Evolutionary conservation across 1,284 basidiomycete genomes (phyloP), one percentile per base, ranked within the genome.

Genomic region (Cryptococcus sp.): DNA sequence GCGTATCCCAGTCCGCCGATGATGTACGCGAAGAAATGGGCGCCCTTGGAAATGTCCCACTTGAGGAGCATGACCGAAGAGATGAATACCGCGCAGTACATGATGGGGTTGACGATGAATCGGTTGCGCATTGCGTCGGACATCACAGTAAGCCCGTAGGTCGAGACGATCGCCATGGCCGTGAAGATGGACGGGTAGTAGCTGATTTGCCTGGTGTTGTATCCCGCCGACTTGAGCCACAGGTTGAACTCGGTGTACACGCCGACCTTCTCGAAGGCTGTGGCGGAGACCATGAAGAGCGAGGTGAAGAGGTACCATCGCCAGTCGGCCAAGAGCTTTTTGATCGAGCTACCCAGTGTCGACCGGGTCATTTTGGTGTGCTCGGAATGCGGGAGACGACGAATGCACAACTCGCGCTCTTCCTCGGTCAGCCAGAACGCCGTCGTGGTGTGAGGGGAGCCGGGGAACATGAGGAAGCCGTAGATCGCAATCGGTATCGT

Each of bases 391-490:
- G 68, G 69, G 1, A 75, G 60, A 13, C 74, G 66, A 0, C 38
- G 19, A 22, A 67, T 41, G 45, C 68, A 73, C 47, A 76, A 52
- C 17, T 61, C 50, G 20, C 69, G 57, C 50, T 76, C 73, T 35
- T 69, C 69, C 49, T 71, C 65, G 2, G 66, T 66, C 1, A 76
- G 55, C 72, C 72, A 76, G 55, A 65, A 75, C 2, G 73, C 66
- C 48, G 69, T 72, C 52, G 65, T 64, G 8, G 68, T 70, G 52
- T 68, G 63, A 5, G 74, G 74, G 0, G 68, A 64, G 51, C 70
- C 75, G 17, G 74, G 75, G 68, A 77, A 77, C 64, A 72, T 72
- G 45, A 71, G 10, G 60, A 70, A 75, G 17, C 75, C 75, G 61
- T 73, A 75, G 17, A 71, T 56, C 8, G 68, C 72, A 25, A 77